phyloP scores from a whole-genome alignment of 805 yeast species.

The Pichia nanzhaoensis region DNA sequence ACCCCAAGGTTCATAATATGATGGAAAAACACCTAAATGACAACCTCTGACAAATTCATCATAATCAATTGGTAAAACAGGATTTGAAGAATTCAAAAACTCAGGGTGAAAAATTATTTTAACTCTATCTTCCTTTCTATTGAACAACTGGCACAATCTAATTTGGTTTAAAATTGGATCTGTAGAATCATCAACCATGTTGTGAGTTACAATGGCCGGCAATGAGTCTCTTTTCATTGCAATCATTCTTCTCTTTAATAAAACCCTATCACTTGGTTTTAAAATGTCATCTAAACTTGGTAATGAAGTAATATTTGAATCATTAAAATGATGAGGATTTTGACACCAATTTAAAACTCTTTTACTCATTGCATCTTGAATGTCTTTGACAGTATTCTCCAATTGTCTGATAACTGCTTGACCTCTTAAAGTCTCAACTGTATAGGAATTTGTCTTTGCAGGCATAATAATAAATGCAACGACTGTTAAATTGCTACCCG shows the following conservation, averaged over 20 bases:
- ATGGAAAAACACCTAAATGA: constrained; percentile 96
- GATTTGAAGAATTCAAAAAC: constrained; percentile 89
- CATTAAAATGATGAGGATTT: constrained; percentile 36
- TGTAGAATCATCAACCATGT: constrained; percentile 85
- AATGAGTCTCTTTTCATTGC: constrained; percentile 84
- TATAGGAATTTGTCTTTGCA: constrained; percentile 86
- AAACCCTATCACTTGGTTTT: constrained; percentile 80
- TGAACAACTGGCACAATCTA: constrained; percentile 85
- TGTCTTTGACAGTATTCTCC: constrained; percentile 82
- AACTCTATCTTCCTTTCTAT: constrained; percentile 83
- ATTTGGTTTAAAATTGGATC: constrained; percentile 92
- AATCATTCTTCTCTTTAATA: constrained; percentile 84
- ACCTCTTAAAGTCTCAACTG: constrained; percentile 91
- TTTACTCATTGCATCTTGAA: constrained; percentile 78
- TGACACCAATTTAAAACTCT: constrained; percentile 84
- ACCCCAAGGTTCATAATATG: constrained; percentile 99
- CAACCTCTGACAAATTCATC: constrained; percentile 98
- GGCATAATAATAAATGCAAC: constrained; percentile 99
- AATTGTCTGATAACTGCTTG: constrained; percentile 93
- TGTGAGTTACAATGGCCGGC: constrained; percentile 96
- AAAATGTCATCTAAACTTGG: constrained; percentile 75
- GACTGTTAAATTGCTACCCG: constrained; percentile 82
- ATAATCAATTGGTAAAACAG: constrained; percentile 86
- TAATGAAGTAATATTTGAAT: constrained; percentile 42
- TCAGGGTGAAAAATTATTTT: constrained; percentile 97